A percentile compares a stretch with the other conserved stretches of the same genome.
Conservation (phyloP, 306 rosid species). For the Fragaria vesca region DNA sequence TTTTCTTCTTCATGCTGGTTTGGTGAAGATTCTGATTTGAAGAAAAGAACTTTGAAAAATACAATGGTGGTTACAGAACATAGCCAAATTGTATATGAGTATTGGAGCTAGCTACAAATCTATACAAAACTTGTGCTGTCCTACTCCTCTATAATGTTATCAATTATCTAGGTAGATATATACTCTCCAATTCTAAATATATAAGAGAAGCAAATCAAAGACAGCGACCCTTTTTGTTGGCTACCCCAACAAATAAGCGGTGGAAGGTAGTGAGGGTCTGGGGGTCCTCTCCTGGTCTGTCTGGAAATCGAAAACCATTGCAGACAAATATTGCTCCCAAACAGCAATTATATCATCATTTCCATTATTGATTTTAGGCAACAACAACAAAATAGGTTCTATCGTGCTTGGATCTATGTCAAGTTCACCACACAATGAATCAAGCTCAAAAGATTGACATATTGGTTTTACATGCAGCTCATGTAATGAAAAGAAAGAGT, state of each 20-base stretch:
- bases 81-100: not conserved
- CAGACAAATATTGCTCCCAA: conserved; percentile 56
- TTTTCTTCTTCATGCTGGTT: not conserved
- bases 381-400: conserved; percentile 30
- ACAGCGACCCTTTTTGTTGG: conserved; percentile 35
- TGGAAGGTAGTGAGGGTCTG: conserved; percentile 55
- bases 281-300: conserved; percentile 53
- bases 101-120: not conserved
- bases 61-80: not conserved
- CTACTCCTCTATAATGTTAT: not conserved
- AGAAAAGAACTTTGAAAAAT: not conserved
- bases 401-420: conserved; percentile 20
- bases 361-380: conserved; percentile 15
- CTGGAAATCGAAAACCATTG: conserved; percentile 37
- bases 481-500: not conserved
- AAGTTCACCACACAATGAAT: not conserved
- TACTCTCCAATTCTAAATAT: not conserved
- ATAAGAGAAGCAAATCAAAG: conserved; percentile 19
- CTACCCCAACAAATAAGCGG: conserved; percentile 47
- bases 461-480: not conserved
- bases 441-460: not conserved
- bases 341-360: conserved; percentile 29
- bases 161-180: not conserved
- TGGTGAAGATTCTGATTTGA: not conserved
- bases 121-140: conserved; percentile 4